These are phyloP conservation scores for Paramarasmius palmivorus DNA, from an alignment of 1,284 basidiomycete species.

Conservation along the genomic window DNA sequence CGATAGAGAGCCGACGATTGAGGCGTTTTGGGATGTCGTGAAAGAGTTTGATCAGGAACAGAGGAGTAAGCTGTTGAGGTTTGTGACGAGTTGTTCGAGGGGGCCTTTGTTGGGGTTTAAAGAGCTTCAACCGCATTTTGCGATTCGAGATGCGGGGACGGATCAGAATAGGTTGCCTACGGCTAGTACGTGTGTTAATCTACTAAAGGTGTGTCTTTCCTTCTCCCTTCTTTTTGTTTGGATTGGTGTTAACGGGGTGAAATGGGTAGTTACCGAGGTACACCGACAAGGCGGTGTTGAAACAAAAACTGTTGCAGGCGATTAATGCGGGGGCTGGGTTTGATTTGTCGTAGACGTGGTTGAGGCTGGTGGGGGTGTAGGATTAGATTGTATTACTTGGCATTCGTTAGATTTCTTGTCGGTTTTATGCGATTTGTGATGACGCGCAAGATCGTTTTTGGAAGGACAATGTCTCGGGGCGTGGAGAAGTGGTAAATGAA, in stretches of 20 bases:
- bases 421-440: too few species aligned
- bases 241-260: not conserved
- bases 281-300: conserved; percentile 58
- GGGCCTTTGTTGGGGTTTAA: conserved; percentile 91
- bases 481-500: too few species aligned
- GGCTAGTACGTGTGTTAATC: conserved; percentile 83
- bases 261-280: conserved; percentile 66
- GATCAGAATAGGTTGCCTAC: conserved; percentile 82
- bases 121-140: conserved; percentile 83
- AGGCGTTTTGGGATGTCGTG: conserved; percentile 80
- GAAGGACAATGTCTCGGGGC: too few species aligned
- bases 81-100: conserved; percentile 89
- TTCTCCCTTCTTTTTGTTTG: conserved; percentile 6
- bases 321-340: conserved; percentile 87
- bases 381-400: too few species aligned
- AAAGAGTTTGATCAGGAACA: conserved; percentile 75
- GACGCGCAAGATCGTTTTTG: too few species aligned
- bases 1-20: conserved; percentile 68
- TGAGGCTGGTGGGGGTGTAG: too few species aligned
- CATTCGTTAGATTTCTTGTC: too few species aligned
- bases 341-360: conserved; percentile 74
- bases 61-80: conserved; percentile 72
- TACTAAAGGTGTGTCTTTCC: conserved; percentile 64
- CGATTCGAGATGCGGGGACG: conserved; percentile 75
- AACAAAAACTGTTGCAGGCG: conserved; percentile 83